Base-by-base conservation (phyloP, 371 early-diverging fungal genomes). In the Rhizopus delemar region DNA sequence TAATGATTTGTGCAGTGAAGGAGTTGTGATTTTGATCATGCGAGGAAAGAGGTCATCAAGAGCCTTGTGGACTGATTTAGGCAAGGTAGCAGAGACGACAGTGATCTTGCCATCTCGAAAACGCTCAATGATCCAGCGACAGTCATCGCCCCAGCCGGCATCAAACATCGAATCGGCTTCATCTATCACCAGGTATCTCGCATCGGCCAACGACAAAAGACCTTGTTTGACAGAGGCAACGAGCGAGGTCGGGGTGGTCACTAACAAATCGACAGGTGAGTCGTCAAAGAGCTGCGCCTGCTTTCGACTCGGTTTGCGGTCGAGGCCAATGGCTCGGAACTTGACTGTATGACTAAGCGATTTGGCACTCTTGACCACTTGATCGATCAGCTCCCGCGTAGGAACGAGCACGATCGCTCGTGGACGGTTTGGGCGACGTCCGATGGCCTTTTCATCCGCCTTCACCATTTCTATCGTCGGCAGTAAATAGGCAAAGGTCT, bases 351-450 rank as follows among this genome's bases (percentile, higher is more conserved):
- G 95, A 4, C 88, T 75, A 16, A 93, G 59, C 2, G 79, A 68
- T 64, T 90, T 93, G 57, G 83, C 70, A 12, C 83, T 83, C 8
- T 68, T 62, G 2, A 85, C 74, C 8, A 97, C 91, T 65, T 99
- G 99, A 8, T 79, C 73, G 2, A 94, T 93, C 41, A 99, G 78
- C 61, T 99, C 96, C 46, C 95, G 90, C 36, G 97, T 94, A 5
- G 99, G 99, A 11, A 94, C 91, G n/a, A 99, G 71, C n/a, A 99
- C 78, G 55, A 99, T 68, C 7, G 94, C 93, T 11, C 93, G 85
- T 5, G 98, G 97, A 31, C 86, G 78, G 46, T 75, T 73, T 36
- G 80, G 66, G 41, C 78, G 75, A 9, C 90, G 81, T 39, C 83
- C 57, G 0, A 55, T 33, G 77, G 60, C 77, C 53, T 71, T 93